Evolutionary conservation across 2,329 filamentous ascomycete genomes (phyloP), one percentile per base, ranked within the genome.

Genomic region (Xenosphaeropsis pyriputrescens): DNA sequence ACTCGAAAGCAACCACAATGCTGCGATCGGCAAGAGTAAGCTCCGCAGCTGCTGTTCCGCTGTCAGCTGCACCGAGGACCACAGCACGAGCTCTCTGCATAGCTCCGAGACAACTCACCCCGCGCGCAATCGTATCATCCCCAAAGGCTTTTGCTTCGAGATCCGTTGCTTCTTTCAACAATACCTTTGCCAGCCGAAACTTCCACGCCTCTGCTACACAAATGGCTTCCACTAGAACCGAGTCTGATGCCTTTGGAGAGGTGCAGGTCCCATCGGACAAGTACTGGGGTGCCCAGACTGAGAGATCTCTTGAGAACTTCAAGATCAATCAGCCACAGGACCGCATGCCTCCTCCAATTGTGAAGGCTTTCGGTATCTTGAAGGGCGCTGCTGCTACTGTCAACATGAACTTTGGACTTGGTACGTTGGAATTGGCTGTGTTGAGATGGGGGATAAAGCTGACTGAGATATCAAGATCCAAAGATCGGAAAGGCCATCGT

Each of bases 281-380:
- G 69, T 98, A 98, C 73, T 98, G 91, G 89, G 91, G 91, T 57
- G 89, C 89, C 43, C 89, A 95, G 72, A 95, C 89, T 39, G 82
- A 95, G 72, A 80, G 89, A 49, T 96, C 89, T 37, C 74, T 96
- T 59, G 80, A 83, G 62, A 98, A 98, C 71, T 98, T 98, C 73
- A 82, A 81, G 62, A 96, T 98, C 76, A 96, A 96, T 67, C 91
- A 96, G 71, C 91, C 91, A 43, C 85, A 94, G 65, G 91, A 98
- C 60, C 86, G 91, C 59, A 96, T 96, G 88, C 91, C 91, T 35
- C 79, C 85, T 47, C 83, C 88, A 34, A 81, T 98, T 51, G 70
- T 96, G 55, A 80, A 78, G 62, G 91, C 91, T 6, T 95, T 98
- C 59, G 91, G 91, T 57, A 93, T 96, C 53, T 72, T 98, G 48